Percentiles rank a stretch among this genome's conserved stretches.
Conservation (phyloP, 352 stramenopile species). For the Pythium sukuiense region DNA sequence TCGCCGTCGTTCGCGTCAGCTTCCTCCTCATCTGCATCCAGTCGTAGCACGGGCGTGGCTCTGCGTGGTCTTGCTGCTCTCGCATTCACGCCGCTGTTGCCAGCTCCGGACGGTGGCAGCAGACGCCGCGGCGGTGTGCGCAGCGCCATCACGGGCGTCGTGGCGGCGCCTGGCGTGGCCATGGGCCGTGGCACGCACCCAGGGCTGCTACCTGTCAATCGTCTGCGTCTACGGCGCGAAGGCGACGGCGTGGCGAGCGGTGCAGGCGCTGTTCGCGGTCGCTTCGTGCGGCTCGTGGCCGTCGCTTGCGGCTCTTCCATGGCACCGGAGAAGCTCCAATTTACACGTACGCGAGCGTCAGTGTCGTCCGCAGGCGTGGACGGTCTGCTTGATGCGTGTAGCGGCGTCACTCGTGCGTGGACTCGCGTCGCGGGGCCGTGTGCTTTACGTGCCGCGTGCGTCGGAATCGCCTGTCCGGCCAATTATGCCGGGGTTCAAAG, state of each 20-base stretch:
- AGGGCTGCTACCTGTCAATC: constrained; percentile 22
- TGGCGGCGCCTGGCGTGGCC: not conserved
- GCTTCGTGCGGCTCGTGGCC: constrained; percentile 17
- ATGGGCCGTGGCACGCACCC: constrained; percentile 21
- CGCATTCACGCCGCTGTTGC: not conserved
- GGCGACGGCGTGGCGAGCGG: constrained; percentile 22
- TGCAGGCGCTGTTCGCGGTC: not conserved
- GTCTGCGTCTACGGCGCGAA: constrained; percentile 23
- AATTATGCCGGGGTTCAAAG: constrained; percentile 19
- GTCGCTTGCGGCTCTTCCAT: constrained; percentile 20
- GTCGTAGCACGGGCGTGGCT: constrained; percentile 8
- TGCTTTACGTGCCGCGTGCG: constrained; percentile 5
- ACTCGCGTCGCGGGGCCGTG: not conserved
- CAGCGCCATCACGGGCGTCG: constrained; percentile 13
- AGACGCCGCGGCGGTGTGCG: constrained; percentile 21
- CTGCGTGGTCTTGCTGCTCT: constrained; percentile 10
- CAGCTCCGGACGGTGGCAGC: constrained; percentile 12
- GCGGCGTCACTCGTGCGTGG: not conserved
- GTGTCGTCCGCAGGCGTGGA: not conserved
- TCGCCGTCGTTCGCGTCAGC: not conserved
- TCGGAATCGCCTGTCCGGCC: not conserved
- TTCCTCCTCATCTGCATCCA: constrained; percentile 18
- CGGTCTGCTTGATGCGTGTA: not conserved
- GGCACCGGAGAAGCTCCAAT: constrained; percentile 1
- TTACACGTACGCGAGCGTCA: not conserved